Evolutionary conservation across 768 basidiomycete genomes (phyloP), one percentile per base, ranked within the genome.

Genomic region (Termitomyces sp.): DNA sequence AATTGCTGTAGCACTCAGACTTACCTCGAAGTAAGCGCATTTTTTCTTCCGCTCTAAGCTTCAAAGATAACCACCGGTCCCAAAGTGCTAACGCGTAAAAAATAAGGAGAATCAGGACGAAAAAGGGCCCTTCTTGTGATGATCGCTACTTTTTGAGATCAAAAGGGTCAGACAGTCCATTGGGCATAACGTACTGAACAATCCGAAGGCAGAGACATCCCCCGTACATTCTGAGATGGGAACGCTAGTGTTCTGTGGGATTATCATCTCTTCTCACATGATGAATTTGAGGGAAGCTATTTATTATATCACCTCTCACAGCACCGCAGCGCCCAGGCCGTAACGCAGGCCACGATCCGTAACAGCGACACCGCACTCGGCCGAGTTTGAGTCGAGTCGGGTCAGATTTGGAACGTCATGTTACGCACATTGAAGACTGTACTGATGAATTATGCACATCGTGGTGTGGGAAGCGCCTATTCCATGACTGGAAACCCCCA

Each of bases 1-100:
- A 56, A 36, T 34, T 10, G 31, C 14, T 29, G 9, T 34, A 2
- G 20, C 29, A 53, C 59, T 25, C 25, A 25, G 25, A 25, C 25
- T 42, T 36, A 40, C 60, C 56, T 62, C 51, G 31, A 14, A 60
- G 49, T 47, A 65, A 46, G 17, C 46, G 61, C n/a, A 65, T 52
- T 52, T 63, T 69, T 48, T 69, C 65, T 49, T 65, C 65, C 45
- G 69, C 67, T 38, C 71, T 66, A 37, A 70, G 45, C 57, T 62
- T 72, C 12, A 78, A 65, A 46, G 67, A 63, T 42, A 71, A 60
- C 74, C 75, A 78, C 53, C 74, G 66, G 56, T 78, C 77, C 74
- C 75, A 77, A 14, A 77, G 66, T 20, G 76, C 75, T 42, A 76
- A 60, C 6, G 69, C 72, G 45, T 78, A 77, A 52, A 76, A 73